Evolutionary conservation across 1,284 basidiomycete genomes (phyloP).

Genomic region (Ustilago sp.): DNA sequence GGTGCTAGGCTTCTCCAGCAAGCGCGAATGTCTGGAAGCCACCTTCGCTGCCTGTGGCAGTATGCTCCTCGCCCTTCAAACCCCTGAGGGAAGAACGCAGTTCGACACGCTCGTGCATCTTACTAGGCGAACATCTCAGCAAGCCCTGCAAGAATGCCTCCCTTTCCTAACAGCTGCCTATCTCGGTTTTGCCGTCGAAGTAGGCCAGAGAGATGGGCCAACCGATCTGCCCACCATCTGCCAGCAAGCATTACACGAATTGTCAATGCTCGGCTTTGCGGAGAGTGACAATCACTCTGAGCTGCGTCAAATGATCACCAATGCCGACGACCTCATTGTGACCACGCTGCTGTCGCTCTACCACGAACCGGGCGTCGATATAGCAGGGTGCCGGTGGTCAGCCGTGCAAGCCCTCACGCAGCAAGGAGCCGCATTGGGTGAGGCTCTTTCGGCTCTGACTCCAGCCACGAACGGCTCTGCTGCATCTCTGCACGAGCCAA

Average conservation of each 20-base stretch:
- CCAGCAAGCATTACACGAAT: conserved; percentile 11
- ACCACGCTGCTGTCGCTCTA: conserved; percentile 27
- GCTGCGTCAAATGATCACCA: conserved; percentile 23
- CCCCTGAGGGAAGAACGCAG: conserved; percentile 71
- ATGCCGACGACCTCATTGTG: conserved; percentile 31
- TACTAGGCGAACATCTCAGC: conserved; percentile 73
- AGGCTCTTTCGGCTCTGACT: conserved; percentile 19
- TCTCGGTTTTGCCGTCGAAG: conserved; percentile 73
- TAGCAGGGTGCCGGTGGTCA: conserved; percentile 12
- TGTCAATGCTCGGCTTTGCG: conserved; percentile 24
- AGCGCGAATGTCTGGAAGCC: conserved; percentile 60
- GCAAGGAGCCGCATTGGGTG: conserved; percentile 10
- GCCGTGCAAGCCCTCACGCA: conserved; percentile 11
- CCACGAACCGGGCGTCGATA: conserved; percentile 20
- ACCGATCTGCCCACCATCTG: conserved; percentile 10
- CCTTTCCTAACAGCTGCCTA: conserved; percentile 79
- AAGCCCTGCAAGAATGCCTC: conserved; percentile 78
- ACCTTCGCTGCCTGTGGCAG: conserved; percentile 42
- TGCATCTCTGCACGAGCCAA: conserved; percentile 42
- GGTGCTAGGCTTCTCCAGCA: conserved; percentile 79
- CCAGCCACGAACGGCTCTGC: background rate
- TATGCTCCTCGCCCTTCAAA: conserved; percentile 52
- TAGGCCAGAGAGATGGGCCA: conserved; percentile 24
- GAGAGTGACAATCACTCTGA: conserved; percentile 7
- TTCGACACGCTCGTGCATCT: conserved; percentile 78